phyloP scores from a whole-genome alignment of 768 basidiomycete genomes.

The Megacollybia marginata region DNA sequence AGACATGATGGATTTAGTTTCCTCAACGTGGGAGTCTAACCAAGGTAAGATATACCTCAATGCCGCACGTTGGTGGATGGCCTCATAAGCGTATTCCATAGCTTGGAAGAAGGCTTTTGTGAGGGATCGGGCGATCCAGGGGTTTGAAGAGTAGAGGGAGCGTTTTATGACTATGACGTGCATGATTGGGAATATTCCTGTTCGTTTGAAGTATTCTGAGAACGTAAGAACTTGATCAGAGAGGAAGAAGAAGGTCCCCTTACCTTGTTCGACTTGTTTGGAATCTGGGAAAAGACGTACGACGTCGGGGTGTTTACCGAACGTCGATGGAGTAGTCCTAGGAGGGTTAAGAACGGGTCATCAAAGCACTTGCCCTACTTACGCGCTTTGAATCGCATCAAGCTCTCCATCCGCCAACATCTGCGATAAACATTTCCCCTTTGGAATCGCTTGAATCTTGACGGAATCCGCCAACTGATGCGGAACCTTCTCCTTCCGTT shows the following conservation, averaged over 20 bases:
- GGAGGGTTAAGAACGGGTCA: constrained; percentile 8
- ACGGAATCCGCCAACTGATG: constrained; percentile 10
- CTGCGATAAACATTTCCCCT: constrained; percentile 11
- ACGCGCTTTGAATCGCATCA: constrained; percentile 12
- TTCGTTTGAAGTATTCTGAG: constrained; percentile 11
- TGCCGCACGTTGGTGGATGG: constrained; percentile 11
- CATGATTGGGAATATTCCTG: constrained; percentile 12
- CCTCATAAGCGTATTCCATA: constrained; percentile 12
- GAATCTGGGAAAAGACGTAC: background rate
- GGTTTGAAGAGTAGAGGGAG: background rate
- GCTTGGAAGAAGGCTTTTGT: constrained; percentile 11
- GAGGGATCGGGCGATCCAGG: constrained; percentile 1
- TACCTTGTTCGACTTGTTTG: background rate
- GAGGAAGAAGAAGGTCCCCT: background rate
- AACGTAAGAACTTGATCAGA: background rate
- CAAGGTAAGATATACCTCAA: constrained; percentile 1
- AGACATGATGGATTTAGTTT: too few species aligned
- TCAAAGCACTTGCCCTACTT: constrained; percentile 8
- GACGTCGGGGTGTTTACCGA: background rate
- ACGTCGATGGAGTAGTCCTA: background rate
- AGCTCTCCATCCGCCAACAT: constrained; percentile 14
- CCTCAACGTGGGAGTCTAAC: constrained; percentile 3
- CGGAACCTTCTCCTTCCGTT: constrained; percentile 12
- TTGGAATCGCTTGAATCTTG: constrained; percentile 6
- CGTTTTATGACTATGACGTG: background rate